Percentiles rank a stretch among this genome's conserved stretches.
Evolutionary conservation across 2,329 filamentous ascomycete genomes (phyloP).

Genomic region (Pestalotiopsis sp.): DNA sequence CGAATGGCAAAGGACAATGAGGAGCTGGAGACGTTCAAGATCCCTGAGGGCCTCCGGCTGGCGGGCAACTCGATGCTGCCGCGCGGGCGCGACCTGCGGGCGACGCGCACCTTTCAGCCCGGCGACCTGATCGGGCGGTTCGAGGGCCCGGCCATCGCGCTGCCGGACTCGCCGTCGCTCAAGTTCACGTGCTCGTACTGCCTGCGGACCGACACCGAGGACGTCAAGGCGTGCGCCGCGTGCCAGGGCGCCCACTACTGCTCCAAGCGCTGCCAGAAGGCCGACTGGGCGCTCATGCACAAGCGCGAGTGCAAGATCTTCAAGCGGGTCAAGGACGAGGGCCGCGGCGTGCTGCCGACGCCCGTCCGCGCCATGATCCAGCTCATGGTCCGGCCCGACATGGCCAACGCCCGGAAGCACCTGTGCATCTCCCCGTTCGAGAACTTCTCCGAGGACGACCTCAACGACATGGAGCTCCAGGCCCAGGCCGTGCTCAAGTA

Average conservation of each 20-base stretch:
- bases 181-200: slow-evolving; percentile 51
- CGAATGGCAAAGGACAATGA: no score
- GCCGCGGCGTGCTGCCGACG: slow-evolving; percentile 48
- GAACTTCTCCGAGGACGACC: slow-evolving; percentile 32
- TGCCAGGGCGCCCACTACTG: slow-evolving; percentile 60
- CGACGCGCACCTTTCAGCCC: slow-evolving; percentile 42
- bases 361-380: slow-evolving; percentile 56
- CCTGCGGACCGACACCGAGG: slow-evolving; percentile 30
- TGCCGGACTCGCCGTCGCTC: slow-evolving; percentile 47
- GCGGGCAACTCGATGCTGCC: slow-evolving; percentile 13
- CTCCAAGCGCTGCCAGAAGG: slow-evolving; percentile 51
- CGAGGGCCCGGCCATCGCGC: slow-evolving; percentile 42
- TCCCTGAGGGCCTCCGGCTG: slow-evolving; percentile 17
- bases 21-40: no score
- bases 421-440: slow-evolving; percentile 50
- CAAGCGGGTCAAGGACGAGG: slow-evolving; percentile 38
- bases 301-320: slow-evolving; percentile 54
- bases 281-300: slow-evolving; percentile 56
- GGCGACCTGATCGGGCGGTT: slow-evolving; percentile 50
- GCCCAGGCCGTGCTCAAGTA: slow-evolving; percentile 52
- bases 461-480: slow-evolving; percentile 48
- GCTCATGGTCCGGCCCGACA: slow-evolving; percentile 42
- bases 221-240: slow-evolving; percentile 46
- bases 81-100: slow-evolving; percentile 48
- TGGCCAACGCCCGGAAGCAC: slow-evolving; percentile 32